A percentile compares a stretch with the other conserved stretches of the same genome.
Evolutionary conservation across 257 asterid species (phyloP).

Genomic region (Solanum acaule): DNA sequence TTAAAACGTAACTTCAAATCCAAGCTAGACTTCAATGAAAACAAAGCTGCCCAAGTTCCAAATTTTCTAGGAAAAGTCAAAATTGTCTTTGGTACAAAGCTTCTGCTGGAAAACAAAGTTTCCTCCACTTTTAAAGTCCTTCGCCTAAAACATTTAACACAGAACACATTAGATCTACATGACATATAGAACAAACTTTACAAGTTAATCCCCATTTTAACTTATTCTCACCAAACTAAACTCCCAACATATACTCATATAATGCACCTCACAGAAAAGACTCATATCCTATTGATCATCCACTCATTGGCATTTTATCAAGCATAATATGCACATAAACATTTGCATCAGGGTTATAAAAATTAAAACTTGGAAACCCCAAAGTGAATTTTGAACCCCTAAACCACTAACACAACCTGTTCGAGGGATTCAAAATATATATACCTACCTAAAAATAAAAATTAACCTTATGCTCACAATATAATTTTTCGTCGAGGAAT

Average conservation of each 20-base stretch:
- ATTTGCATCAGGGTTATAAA: neutral
- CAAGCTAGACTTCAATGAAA: conserved; percentile 11
- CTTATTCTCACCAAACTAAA: neutral
- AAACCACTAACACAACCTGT: neutral
- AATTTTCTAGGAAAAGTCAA: conserved; percentile 19
- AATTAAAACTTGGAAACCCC: neutral
- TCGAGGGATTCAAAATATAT: neutral
- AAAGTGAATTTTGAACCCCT: neutral
- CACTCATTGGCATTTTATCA: conserved; percentile 18
- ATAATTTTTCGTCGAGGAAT: neutral
- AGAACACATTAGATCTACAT: neutral
- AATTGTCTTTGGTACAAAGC: neutral
- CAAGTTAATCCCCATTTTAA: neutral
- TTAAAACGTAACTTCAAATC: conserved; percentile 28
- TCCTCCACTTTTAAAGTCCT: neutral
- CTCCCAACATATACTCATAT: neutral
- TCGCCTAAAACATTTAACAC: neutral
- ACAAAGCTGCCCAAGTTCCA: conserved; percentile 14
- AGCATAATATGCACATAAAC: conserved; percentile 5
- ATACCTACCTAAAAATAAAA: neutral
- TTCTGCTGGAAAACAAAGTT: neutral
- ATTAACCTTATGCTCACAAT: neutral
- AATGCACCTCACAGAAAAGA: neutral
- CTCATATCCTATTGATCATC: neutral
- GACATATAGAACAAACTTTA: neutral